These are phyloP conservation scores for Boechera divaricarpa DNA, from an alignment of 345 rosid species.

Conservation along the genomic window DNA sequence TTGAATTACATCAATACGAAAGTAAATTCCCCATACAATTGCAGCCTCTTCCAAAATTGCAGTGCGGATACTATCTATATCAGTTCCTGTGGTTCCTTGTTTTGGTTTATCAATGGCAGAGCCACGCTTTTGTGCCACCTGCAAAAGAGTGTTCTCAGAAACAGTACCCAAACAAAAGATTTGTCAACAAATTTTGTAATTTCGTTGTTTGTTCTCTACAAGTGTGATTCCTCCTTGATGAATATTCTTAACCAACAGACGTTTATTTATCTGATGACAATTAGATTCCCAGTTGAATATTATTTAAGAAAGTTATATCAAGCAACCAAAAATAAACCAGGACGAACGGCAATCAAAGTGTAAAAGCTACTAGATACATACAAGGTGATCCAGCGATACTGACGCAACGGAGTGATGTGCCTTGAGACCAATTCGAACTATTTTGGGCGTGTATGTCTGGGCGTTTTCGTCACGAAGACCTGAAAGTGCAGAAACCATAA, in stretches of 20 bases:
- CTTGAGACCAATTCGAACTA: conserved; percentile 96
- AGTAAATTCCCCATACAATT: conserved; percentile 59
- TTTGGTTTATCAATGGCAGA: conserved; percentile 72
- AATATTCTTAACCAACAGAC: conserved; percentile 6
- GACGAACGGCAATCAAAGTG: conserved; percentile 16
- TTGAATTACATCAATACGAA: conserved; percentile 29
- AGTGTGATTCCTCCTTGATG: background rate
- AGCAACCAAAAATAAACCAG: conserved; percentile 15
- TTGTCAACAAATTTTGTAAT: background rate
- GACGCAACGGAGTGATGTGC: conserved; percentile 86
- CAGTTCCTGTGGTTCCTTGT: conserved; percentile 69
- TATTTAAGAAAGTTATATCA: background rate
- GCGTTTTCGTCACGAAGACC: conserved; percentile 86
- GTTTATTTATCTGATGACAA: background rate
- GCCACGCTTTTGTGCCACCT: conserved; percentile 81
- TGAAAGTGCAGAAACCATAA: conserved; percentile 44
- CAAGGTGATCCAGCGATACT: conserved; percentile 88
- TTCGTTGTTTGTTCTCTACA: background rate
- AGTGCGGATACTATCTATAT: conserved; percentile 75
- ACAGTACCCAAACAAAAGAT: conserved; percentile 1
- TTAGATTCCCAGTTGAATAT: conserved; percentile 1
- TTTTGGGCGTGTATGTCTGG: conserved; percentile 72
- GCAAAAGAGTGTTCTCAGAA: conserved; percentile 40
- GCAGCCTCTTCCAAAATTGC: conserved; percentile 87
- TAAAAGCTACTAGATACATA: conserved; percentile 51